These are phyloP conservation scores for Naganishia albida DNA, from an alignment of 1,284 basidiomycete genomes.

Conservation along the genomic window DNA sequence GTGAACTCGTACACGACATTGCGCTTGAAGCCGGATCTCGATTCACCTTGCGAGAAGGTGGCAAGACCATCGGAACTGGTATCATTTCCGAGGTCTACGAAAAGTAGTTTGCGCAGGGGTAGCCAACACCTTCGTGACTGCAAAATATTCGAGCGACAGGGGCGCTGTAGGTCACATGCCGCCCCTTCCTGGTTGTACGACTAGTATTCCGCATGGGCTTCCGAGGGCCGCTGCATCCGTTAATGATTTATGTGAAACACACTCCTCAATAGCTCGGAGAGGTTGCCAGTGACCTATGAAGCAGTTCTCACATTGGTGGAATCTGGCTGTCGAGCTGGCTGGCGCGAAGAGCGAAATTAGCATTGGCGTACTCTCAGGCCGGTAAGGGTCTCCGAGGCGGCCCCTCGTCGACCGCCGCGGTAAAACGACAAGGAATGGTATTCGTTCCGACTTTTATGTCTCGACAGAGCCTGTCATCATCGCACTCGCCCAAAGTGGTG, in stretches of 20 bases:
- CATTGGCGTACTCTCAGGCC: too few species aligned
- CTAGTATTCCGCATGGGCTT: slow-evolving; percentile 9
- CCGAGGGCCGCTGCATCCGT: neutral
- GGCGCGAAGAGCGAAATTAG: too few species aligned
- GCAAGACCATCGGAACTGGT: slow-evolving; percentile 89
- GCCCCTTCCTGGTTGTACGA: slow-evolving; percentile 15
- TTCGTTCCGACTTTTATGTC: too few species aligned
- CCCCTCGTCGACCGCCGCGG: too few species aligned
- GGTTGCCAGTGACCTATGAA: too few species aligned
- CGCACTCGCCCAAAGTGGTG: too few species aligned
- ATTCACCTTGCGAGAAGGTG: slow-evolving; percentile 97
- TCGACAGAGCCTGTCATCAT: too few species aligned
- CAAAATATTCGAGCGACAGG: slow-evolving; percentile 1
- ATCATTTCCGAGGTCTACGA: slow-evolving; percentile 80
- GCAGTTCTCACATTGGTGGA: too few species aligned
- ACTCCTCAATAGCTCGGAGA: neutral
- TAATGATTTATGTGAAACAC: slow-evolving; percentile 20
- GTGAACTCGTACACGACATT: slow-evolving; percentile 81
- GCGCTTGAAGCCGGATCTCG: slow-evolving; percentile 89
- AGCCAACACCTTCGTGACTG: neutral
- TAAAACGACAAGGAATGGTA: too few species aligned
- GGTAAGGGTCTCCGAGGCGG: too few species aligned
- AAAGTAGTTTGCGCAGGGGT: slow-evolving; percentile 6
- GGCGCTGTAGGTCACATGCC: neutral
- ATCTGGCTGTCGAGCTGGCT: too few species aligned